Percentiles rank a stretch among this genome's conserved stretches.
phyloP scores from a whole-genome alignment of 371 early-diverging fungal species.

The Mortierella sp. region DNA sequence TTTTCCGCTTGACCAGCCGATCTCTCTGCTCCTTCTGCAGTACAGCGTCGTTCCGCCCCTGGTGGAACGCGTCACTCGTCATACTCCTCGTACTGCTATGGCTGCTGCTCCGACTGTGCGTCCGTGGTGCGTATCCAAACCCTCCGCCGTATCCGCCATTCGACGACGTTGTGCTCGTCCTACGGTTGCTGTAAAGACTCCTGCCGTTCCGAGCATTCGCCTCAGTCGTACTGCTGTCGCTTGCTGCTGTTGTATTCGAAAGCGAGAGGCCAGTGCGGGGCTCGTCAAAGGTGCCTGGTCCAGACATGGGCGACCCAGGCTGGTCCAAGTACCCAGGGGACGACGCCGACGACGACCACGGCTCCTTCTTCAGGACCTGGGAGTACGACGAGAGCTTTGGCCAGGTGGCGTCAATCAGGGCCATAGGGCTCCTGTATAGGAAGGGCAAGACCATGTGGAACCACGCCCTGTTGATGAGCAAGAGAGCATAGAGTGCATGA shows the following conservation, averaged over 20 bases:
- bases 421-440: slow-evolving; percentile 51
- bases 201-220: slow-evolving; percentile 16
- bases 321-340: background rate
- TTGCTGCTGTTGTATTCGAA: background rate
- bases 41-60: slow-evolving; percentile 40
- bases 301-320: background rate
- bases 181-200: slow-evolving; percentile 17
- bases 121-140: slow-evolving; percentile 36
- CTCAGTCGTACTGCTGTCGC: background rate
- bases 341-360: slow-evolving; percentile 3
- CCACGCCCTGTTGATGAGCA: slow-evolving; percentile 48
- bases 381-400: slow-evolving; percentile 46
- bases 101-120: slow-evolving; percentile 52
- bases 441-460: slow-evolving; percentile 53
- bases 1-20: slow-evolving; percentile 38
- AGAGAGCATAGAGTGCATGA: slow-evolving; percentile 38
- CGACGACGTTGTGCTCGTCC: slow-evolving; percentile 39
- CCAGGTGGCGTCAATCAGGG: slow-evolving; percentile 52
- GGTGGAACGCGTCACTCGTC: slow-evolving; percentile 39
- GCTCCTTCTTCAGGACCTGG: slow-evolving; percentile 39
- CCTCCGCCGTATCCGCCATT: slow-evolving; percentile 7
- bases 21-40: slow-evolving; percentile 42
- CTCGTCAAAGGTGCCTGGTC: background rate
- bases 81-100: slow-evolving; percentile 49
- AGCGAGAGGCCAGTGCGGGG: background rate